These are phyloP conservation scores for Coemansia sp. DNA, from an alignment of 192 early-diverging fungal species.

Conservation along the genomic window DNA sequence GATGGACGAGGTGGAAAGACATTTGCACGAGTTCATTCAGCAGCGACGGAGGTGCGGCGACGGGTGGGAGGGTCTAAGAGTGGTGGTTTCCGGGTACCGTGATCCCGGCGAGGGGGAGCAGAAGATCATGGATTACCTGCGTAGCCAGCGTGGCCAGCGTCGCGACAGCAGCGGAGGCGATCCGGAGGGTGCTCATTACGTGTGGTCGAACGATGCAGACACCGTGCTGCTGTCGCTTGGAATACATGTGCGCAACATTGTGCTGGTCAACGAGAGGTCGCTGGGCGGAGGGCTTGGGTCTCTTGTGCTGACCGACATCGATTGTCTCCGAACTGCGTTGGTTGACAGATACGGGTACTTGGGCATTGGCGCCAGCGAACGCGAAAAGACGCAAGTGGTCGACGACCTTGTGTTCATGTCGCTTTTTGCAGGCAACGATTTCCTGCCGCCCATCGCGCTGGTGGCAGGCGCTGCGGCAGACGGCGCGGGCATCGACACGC, in stretches of 20 bases:
- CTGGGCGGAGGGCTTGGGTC: conserved; percentile 28
- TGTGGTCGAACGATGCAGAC: conserved; percentile 97
- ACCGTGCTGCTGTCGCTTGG: conserved; percentile 91
- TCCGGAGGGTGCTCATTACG: conserved; percentile 57
- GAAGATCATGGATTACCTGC: conserved; percentile 97
- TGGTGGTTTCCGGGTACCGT: conserved; percentile 87
- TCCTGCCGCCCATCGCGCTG: conserved; percentile 64
- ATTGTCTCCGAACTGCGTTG: conserved; percentile 45
- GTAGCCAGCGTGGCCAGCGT: conserved; percentile 59
- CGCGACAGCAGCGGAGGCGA: conserved; percentile 77
- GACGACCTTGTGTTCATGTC: conserved; percentile 95
- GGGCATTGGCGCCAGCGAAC: not conserved
- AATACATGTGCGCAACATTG: conserved; percentile 89
- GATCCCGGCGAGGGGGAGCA: conserved; percentile 99
- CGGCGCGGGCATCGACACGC: conserved; percentile 54
- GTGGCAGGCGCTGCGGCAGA: conserved; percentile 44
- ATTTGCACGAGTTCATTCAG: conserved; percentile 81
- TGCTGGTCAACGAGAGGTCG: conserved; percentile 86
- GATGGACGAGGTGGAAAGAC: conserved; percentile 80
- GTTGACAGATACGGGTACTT: conserved; percentile 73
- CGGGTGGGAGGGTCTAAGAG: conserved; percentile 78
- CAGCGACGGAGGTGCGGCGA: conserved; percentile 74
- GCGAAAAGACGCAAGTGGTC: conserved; percentile 55
- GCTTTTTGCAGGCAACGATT: conserved; percentile 96
- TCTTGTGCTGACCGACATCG: conserved; percentile 14